These are phyloP conservation scores for Trypanosomatidae sp. DNA, from an alignment of 208 protist species.

Conservation along the genomic window DNA sequence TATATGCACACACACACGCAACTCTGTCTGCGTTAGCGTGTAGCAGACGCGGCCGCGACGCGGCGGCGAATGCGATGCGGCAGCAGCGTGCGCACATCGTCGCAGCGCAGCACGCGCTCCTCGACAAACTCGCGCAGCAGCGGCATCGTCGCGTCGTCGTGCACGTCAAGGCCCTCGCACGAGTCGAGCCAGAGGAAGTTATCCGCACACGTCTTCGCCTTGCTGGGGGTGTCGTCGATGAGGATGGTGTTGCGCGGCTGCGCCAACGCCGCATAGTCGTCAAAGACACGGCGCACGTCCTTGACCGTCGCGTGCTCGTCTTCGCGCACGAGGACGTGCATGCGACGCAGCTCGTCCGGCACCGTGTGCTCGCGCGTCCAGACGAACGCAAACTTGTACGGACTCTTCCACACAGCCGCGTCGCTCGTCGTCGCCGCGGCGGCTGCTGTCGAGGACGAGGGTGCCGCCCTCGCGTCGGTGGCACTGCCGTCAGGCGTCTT, in stretches of 20 bases:
- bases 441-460: too few relatives aligned
- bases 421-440: too few relatives aligned
- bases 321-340: constrained; percentile 26
- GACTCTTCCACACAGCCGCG: background rate
- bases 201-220: constrained; percentile 51
- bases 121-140: constrained; percentile 54
- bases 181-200: constrained; percentile 81
- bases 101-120: constrained; percentile 28
- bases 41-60: too few relatives aligned
- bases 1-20: too few relatives aligned
- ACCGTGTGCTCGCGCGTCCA: constrained; percentile 79
- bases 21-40: too few relatives aligned
- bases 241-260: constrained; percentile 62
- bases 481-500: too few relatives aligned
- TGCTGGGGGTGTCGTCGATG: constrained; percentile 83
- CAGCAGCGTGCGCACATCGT: constrained; percentile 71
- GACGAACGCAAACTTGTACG: constrained; percentile 60
- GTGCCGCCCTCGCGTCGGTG: too few relatives aligned
- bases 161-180: constrained; percentile 33
- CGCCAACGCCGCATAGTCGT: constrained; percentile 40
- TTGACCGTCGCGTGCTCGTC: constrained; percentile 80
- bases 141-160: constrained; percentile 24
- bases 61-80: constrained; percentile 35
- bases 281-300: constrained; percentile 46
- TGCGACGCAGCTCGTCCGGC: constrained; percentile 61